These are phyloP conservation scores for Sugiyamaella novakii DNA, from an alignment of 1,139 yeast species.

Conservation along the genomic window DNA sequence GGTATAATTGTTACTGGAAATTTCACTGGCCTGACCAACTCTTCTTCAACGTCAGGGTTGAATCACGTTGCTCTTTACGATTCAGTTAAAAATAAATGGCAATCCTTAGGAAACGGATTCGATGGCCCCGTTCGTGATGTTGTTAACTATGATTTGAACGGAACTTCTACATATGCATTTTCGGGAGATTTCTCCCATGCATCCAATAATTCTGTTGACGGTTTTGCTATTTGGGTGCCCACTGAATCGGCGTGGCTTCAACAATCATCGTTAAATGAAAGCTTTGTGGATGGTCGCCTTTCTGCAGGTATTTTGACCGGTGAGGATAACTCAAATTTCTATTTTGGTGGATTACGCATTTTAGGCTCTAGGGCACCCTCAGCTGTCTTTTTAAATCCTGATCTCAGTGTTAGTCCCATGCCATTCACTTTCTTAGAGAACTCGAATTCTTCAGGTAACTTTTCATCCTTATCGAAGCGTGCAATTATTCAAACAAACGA, in stretches of 20 bases:
- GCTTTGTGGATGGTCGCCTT: constrained; percentile 31
- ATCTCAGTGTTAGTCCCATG: constrained; percentile 32
- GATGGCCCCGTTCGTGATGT: constrained; percentile 35
- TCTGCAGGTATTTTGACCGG: constrained; percentile 25
- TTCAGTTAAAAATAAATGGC: constrained; percentile 31
- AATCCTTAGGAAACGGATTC: constrained; percentile 35
- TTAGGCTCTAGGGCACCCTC: constrained; percentile 34
- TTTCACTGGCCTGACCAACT: constrained; percentile 39
- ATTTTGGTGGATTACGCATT: constrained; percentile 34
- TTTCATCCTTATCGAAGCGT: constrained; percentile 27
- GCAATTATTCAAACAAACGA: constrained; percentile 26
- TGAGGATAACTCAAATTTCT: constrained; percentile 23
- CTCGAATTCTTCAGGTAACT: constrained; percentile 29
- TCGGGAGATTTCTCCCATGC: constrained; percentile 39
- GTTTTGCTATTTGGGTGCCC: constrained; percentile 38
- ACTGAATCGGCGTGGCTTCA: constrained; percentile 35
- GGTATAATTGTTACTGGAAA: constrained; percentile 43
- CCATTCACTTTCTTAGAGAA: constrained; percentile 43
- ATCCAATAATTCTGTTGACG: constrained; percentile 24
- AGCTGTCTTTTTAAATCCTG: constrained; percentile 33
- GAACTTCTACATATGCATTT: constrained; percentile 45
- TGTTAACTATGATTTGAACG: constrained; percentile 34
- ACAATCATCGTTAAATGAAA: constrained; percentile 26
- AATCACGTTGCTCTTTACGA: constrained; percentile 37
- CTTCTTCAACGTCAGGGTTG: constrained; percentile 34